phyloP scores from a whole-genome alignment of 208 protist species.

The Vickermania spadyakhi region DNA sequence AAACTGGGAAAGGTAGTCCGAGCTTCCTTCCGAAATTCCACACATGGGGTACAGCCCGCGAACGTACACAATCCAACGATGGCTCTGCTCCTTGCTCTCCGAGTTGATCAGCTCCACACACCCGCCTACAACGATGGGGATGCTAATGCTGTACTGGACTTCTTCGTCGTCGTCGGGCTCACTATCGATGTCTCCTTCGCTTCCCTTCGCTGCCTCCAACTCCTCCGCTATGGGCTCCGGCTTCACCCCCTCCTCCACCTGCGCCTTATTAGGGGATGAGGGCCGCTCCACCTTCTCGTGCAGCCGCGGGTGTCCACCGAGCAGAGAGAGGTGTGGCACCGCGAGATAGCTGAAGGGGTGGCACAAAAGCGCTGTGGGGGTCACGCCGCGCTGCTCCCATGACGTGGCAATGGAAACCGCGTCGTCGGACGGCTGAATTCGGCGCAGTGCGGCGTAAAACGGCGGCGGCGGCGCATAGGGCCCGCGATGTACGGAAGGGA shows the following conservation, averaged over 20 bases:
- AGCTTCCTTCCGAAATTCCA: conserved; percentile 16
- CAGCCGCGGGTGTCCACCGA: neutral
- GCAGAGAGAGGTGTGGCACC: conserved; percentile 9
- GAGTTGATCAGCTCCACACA: conserved; percentile 53
- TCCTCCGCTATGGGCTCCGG: neutral
- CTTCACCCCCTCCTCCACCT: neutral
- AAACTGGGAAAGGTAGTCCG: conserved; percentile 59
- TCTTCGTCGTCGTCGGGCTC: neutral
- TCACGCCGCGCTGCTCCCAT: neutral
- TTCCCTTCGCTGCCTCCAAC: no score
- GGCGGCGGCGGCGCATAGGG: neutral
- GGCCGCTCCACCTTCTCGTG: neutral
- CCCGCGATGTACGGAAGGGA: neutral
- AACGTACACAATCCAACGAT: conserved; percentile 85
- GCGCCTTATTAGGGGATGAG: neutral
- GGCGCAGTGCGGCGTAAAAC: neutral
- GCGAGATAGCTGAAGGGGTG: conserved; percentile 6
- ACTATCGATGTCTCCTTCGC: no score
- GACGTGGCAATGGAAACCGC: neutral
- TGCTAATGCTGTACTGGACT: conserved; percentile 8
- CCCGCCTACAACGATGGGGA: conserved; percentile 67
- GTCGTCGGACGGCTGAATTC: neutral
- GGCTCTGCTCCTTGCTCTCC: conserved; percentile 61
- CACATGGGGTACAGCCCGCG: conserved; percentile 75
- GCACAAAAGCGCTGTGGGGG: neutral